Percentiles rank a stretch among this genome's conserved stretches.
Conservation (phyloP, 768 basidiomycete species). For the Tylopilus felleus region DNA sequence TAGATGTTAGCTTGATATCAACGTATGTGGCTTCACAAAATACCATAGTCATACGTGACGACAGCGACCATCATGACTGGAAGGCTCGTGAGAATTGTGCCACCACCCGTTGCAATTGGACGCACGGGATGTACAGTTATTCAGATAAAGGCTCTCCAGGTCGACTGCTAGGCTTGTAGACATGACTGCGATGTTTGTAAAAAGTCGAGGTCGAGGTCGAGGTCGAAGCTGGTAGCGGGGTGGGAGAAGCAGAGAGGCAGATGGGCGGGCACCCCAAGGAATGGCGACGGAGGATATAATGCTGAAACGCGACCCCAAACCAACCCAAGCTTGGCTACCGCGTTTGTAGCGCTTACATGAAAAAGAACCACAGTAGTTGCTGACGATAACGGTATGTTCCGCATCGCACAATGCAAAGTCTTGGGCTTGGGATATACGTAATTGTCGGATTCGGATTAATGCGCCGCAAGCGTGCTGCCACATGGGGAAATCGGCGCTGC, state of each 20-base stretch:
- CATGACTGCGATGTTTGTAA: not conserved
- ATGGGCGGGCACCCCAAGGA: no score
- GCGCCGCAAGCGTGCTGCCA: no score
- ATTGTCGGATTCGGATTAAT: no score
- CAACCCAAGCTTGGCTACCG: no score
- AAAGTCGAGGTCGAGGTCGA: no score
- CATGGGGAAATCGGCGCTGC: no score
- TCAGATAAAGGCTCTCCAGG: slow-evolving; percentile 4
- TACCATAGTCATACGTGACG: slow-evolving; percentile 4
- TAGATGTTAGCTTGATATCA: not conserved
- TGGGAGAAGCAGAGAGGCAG: not conserved
- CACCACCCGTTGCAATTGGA: not conserved
- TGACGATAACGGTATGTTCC: no score
- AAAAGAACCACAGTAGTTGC: not conserved
- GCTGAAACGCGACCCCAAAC: no score
- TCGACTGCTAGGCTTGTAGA: not conserved
- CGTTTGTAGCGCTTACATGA: not conserved
- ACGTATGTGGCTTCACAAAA: not conserved
- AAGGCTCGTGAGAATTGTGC: not conserved
- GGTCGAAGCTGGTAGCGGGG: not conserved
- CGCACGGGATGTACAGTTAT: slow-evolving; percentile 6
- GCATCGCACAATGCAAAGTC: no score
- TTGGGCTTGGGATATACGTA: no score
- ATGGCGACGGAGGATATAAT: no score
- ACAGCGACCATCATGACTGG: slow-evolving; percentile 2